A percentile compares a stretch with the other conserved stretches of the same genome.
phyloP scores from a whole-genome alignment of 1,139 yeast species.

The Suhomyces anneliseae region DNA sequence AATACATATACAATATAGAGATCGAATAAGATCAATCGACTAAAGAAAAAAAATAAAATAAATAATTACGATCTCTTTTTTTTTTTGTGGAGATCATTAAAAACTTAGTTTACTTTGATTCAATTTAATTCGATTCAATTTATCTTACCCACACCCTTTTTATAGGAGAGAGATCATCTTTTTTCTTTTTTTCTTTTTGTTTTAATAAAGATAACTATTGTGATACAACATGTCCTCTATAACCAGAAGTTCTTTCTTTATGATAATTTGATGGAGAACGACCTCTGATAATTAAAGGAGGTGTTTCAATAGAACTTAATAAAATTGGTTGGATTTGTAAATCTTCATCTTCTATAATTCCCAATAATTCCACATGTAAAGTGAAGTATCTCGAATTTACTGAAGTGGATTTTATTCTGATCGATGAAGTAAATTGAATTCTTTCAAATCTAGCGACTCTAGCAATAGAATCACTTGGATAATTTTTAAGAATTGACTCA shows the following conservation, averaged over 20 bases:
- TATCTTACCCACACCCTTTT: no score
- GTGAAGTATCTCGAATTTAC: slow-evolving; percentile 50
- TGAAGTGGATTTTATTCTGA: slow-evolving; percentile 51
- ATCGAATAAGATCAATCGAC: background rate
- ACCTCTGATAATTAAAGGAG: slow-evolving; percentile 66
- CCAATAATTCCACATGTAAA: slow-evolving; percentile 57
- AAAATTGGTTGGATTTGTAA: slow-evolving; percentile 41
- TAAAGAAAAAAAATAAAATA: no score
- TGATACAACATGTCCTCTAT: slow-evolving; percentile 24
- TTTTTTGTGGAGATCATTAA: no score
- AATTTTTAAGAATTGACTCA: slow-evolving; percentile 42
- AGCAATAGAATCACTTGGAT: slow-evolving; percentile 49
- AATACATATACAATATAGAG: slow-evolving; percentile 5
- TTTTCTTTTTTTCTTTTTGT: background rate
- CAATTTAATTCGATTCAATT: no score
- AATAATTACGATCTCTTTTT: no score
- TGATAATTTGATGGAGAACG: slow-evolving; percentile 67
- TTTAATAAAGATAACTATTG: background rate
- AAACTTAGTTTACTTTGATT: no score
- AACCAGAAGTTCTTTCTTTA: slow-evolving; percentile 41
- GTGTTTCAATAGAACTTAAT: slow-evolving; percentile 51
- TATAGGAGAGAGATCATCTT: background rate
- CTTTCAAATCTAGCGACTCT: slow-evolving; percentile 68
- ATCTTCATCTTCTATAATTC: slow-evolving; percentile 42
- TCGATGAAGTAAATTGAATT: slow-evolving; percentile 65